phyloP scores from a whole-genome alignment of 305 asterid species.

The Fraxinus baroniana region DNA sequence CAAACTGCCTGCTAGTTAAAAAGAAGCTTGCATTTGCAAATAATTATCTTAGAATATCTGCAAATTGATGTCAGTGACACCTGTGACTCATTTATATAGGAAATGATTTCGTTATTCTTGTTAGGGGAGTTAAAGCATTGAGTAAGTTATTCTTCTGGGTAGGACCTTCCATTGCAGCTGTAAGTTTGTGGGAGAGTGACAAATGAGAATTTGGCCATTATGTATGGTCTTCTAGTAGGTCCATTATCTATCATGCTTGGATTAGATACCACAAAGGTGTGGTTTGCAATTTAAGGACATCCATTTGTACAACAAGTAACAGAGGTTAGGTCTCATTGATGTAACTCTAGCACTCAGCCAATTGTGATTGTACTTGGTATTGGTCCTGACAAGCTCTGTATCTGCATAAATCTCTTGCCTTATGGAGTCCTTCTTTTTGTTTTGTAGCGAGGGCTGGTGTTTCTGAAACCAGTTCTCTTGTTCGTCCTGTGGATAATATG shows the following conservation, averaged over 20 bases:
- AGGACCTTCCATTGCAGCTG: slow-evolving; percentile 1
- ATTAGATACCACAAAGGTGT: background rate
- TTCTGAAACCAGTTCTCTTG: slow-evolving; percentile 48
- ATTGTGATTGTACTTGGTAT: background rate
- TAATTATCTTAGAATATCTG: background rate
- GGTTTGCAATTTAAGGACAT: background rate
- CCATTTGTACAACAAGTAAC: background rate
- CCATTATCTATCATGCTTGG: background rate
- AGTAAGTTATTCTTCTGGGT: background rate
- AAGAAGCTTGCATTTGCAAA: background rate
- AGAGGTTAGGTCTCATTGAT: background rate
- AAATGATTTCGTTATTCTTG: background rate
- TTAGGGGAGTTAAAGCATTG: background rate
- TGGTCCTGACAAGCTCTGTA: slow-evolving; percentile 18
- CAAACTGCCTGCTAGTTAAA: background rate
- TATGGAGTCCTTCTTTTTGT: slow-evolving; percentile 16
- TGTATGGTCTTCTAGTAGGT: slow-evolving; percentile 4
- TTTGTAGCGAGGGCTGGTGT: slow-evolving; percentile 51
- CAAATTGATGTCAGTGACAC: background rate
- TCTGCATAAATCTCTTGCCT: slow-evolving; percentile 13
- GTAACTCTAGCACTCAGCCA: slow-evolving; percentile 1
- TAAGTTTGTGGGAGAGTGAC: background rate
- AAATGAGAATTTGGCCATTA: background rate
- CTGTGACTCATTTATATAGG: background rate
- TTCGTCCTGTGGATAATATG: slow-evolving; percentile 48